These are phyloP conservation scores for Lolium multiflorum DNA, from an alignment of 176 grass and related monocot species.

Conservation along the genomic window DNA sequence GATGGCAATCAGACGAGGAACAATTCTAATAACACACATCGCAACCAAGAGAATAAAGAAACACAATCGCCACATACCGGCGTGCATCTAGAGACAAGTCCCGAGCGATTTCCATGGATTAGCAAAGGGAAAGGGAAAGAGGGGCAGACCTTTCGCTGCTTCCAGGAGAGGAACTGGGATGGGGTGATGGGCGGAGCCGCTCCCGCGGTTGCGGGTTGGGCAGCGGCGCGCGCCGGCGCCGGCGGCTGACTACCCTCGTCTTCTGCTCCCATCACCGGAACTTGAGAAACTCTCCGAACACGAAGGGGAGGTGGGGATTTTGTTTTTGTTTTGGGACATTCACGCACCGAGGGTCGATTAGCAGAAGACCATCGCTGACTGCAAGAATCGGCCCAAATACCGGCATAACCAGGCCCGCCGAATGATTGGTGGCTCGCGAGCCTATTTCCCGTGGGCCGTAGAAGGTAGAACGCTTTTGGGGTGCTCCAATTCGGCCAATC, in stretches of 20 bases:
- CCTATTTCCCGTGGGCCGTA: too few species aligned
- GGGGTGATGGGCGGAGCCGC: slow-evolving; percentile 44
- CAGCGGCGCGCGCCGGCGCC: neutral
- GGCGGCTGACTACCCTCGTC: slow-evolving; percentile 26
- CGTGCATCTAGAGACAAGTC: neutral
- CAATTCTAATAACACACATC: neutral
- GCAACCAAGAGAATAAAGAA: neutral
- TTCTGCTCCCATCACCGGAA: slow-evolving; percentile 51
- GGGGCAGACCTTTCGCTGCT: slow-evolving; percentile 68
- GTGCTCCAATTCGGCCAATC: too few species aligned
- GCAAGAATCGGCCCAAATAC: too few species aligned
- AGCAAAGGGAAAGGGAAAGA: neutral
- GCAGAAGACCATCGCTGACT: too few species aligned
- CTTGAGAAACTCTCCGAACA: neutral
- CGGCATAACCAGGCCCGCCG: too few species aligned
- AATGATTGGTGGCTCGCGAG: too few species aligned
- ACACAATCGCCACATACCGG: neutral
- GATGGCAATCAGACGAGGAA: neutral
- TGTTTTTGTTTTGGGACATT: too few species aligned
- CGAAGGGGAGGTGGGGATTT: neutral
- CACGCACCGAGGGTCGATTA: too few species aligned
- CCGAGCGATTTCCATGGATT: neutral
- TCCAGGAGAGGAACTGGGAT: slow-evolving; percentile 84
- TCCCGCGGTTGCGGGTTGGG: neutral
- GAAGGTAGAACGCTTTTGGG: too few species aligned